These are phyloP conservation scores for Hypoxylon sp. DNA, from an alignment of 2,329 filamentous ascomycete species.

Conservation along the genomic window DNA sequence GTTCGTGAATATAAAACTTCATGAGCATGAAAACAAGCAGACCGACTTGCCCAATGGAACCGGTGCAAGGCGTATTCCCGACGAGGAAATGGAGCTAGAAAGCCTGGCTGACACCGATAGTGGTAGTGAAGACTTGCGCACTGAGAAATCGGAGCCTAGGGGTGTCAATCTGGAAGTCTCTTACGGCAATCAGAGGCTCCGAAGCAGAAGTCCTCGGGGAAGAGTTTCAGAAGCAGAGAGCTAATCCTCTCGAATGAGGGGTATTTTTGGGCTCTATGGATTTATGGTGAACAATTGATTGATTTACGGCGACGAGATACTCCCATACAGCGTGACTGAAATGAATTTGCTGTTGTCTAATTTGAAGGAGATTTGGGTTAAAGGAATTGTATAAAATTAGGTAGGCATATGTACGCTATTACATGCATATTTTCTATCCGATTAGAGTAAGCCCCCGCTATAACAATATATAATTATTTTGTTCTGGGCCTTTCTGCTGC, in stretches of 20 bases:
- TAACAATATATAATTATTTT: not conserved
- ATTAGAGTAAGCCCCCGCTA: not conserved
- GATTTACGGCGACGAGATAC: not conserved
- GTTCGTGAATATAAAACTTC: slow-evolving; percentile 71
- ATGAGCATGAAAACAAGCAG: slow-evolving; percentile 58
- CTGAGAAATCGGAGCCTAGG: slow-evolving; percentile 18
- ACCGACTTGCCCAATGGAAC: slow-evolving; percentile 27
- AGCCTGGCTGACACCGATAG: slow-evolving; percentile 44
- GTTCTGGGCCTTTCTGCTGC: too few species aligned
- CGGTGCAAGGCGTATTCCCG: slow-evolving; percentile 20
- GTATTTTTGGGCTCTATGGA: not conserved
- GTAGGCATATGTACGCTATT: not conserved
- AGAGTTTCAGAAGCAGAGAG: slow-evolving; percentile 15
- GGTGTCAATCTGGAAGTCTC: slow-evolving; percentile 30
- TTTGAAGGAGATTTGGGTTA: not conserved
- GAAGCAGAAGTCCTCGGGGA: slow-evolving; percentile 47
- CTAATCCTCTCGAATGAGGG: not conserved
- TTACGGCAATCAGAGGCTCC: slow-evolving; percentile 36
- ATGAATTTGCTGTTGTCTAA: not conserved
- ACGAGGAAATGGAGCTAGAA: slow-evolving; percentile 49
- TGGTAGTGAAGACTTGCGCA: slow-evolving; percentile 21
- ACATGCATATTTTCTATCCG: not conserved
- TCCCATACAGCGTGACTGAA: not conserved
- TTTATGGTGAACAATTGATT: not conserved
- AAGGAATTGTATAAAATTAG: not conserved